A percentile compares a stretch with the other conserved stretches of the same genome.
Evolutionary conservation across 208 protist genomes (phyloP).

Genomic region (Leishmania major): DNA sequence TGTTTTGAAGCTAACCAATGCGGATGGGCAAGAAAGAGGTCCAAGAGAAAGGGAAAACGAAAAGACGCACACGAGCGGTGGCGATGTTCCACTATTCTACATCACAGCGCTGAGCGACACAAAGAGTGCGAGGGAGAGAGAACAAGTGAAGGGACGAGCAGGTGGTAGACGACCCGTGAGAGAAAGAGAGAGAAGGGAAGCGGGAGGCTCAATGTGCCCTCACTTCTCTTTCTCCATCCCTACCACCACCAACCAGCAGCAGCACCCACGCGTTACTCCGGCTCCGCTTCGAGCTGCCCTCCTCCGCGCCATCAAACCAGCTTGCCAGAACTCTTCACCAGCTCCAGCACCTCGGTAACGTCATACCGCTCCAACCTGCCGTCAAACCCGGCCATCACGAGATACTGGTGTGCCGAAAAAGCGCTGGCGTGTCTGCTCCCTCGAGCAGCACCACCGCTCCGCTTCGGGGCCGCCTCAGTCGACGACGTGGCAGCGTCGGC

Average conservation of each 20-base stretch:
- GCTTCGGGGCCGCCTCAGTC: neutral
- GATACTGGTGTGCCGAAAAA: slow-evolving; percentile 22
- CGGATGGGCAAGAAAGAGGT: neutral
- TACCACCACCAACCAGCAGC: neutral
- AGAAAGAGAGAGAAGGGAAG: neutral
- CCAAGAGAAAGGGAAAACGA: neutral
- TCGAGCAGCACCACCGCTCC: neutral
- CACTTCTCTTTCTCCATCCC: neutral
- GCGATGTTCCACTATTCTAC: neutral
- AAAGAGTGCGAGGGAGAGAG: neutral
- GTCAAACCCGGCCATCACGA: slow-evolving; percentile 44
- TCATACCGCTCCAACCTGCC: slow-evolving; percentile 46
- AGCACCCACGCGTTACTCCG: neutral
- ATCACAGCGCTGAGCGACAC: neutral
- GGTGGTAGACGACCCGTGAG: neutral
- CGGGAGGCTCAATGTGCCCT: neutral
- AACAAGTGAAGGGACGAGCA: neutral
- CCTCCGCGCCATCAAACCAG: neutral
- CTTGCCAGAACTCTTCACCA: slow-evolving; percentile 25
- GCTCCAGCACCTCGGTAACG: slow-evolving; percentile 22
- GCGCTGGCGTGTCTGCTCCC: neutral
- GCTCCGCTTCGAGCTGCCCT: neutral
- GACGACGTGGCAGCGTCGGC: neutral
- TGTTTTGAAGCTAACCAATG: neutral
- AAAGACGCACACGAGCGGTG: neutral